Conservation (phyloP, 805 yeast species). For the Saccharomycopsis fibuligera region DNA sequence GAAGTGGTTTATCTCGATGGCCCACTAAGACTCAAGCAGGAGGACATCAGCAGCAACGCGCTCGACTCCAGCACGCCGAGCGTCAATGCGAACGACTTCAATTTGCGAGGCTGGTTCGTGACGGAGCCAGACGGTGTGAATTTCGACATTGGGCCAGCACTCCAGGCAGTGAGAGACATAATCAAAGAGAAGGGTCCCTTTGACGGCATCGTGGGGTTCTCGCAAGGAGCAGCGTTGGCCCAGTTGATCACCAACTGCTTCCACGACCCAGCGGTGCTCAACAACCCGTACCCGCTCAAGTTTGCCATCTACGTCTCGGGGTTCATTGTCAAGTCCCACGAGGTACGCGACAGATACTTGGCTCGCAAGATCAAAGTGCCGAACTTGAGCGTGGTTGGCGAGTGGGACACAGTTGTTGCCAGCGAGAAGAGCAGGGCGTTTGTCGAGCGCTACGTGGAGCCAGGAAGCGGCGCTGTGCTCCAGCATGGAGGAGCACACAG, state of each 20-base stretch:
- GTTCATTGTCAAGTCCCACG: constrained; percentile 30
- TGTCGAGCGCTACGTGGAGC: constrained; percentile 37
- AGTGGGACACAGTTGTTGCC: constrained; percentile 79
- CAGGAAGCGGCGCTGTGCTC: neutral
- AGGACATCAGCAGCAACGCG: constrained; percentile 29
- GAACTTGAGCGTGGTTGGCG: constrained; percentile 74
- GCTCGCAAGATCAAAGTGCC: constrained; percentile 26
- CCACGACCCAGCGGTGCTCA: constrained; percentile 51
- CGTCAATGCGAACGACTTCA: constrained; percentile 39
- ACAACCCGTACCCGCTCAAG: constrained; percentile 43
- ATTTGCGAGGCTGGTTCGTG: neutral
- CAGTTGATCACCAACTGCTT: constrained; percentile 61
- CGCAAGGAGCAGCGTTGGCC: constrained; percentile 90
- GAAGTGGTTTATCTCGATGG: constrained; percentile 76
- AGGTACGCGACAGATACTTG: neutral
- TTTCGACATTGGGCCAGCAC: constrained; percentile 29
- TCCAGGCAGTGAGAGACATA: constrained; percentile 41
- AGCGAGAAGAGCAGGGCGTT: constrained; percentile 61
- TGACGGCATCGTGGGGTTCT: constrained; percentile 83
- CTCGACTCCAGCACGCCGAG: constrained; percentile 65
- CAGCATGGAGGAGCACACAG: constrained; percentile 1
- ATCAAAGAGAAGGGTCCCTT: constrained; percentile 70
- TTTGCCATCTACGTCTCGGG: constrained; percentile 79
- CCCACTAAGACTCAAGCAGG: constrained; percentile 54
- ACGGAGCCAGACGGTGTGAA: neutral